These are phyloP conservation scores for Heliamphora pulchella DNA, from an alignment of 179 eudicot species.

Conservation along the genomic window DNA sequence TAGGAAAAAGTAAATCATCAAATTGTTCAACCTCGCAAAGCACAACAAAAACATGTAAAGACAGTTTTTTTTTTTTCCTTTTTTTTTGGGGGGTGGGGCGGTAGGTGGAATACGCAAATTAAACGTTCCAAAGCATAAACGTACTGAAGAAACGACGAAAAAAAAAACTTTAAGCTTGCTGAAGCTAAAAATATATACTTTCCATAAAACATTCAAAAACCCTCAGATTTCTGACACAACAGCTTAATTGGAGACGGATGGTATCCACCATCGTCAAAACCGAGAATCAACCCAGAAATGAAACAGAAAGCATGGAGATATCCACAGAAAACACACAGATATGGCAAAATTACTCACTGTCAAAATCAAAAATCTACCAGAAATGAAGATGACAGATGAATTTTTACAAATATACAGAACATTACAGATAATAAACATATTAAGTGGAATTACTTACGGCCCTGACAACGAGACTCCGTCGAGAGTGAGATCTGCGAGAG, in stretches of 20 bases:
- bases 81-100: too few species aligned
- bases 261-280: not conserved
- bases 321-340: not conserved
- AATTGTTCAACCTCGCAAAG: not conserved
- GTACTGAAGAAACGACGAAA: not conserved
- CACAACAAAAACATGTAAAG: not conserved
- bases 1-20: too few species aligned
- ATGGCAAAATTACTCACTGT: constrained; percentile 3
- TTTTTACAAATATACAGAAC: not conserved
- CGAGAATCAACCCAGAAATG: not conserved
- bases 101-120: not conserved
- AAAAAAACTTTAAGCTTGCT: too few species aligned
- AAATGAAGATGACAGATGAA: not conserved
- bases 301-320: not conserved
- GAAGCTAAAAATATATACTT: not conserved
- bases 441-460: constrained; percentile 37
- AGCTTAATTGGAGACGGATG: not conserved
- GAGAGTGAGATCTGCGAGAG: constrained; percentile 29
- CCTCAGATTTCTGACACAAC: not conserved
- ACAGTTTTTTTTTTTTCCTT: too few species aligned
- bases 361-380: not conserved
- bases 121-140: not conserved
- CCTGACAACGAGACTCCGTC: constrained; percentile 42
- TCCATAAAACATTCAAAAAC: not conserved
- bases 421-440: not conserved